A percentile compares a stretch with the other conserved stretches of the same genome.
phyloP scores from a whole-genome alignment of 176 grass and related monocot species.

The Aegilops bicornis region DNA sequence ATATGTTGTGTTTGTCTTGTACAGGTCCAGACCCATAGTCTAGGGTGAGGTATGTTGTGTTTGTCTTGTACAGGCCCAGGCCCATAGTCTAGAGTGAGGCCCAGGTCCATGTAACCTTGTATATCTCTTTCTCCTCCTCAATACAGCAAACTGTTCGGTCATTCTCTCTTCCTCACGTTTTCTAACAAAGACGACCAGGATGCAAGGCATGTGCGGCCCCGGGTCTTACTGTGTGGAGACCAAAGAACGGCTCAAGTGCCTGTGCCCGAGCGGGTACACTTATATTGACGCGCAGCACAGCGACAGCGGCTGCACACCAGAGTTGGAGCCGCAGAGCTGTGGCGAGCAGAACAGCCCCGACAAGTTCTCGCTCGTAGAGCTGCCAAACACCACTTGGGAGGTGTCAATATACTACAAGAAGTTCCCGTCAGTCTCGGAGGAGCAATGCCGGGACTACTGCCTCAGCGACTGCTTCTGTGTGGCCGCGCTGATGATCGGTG shows the following conservation, averaged over 20 bases:
- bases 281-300: not conserved
- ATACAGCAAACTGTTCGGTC: too few species aligned
- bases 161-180: too few species aligned
- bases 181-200: not conserved
- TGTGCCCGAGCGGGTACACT: not conserved
- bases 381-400: constrained; percentile 15
- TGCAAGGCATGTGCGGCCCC: constrained; percentile 27
- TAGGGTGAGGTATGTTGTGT: too few species aligned
- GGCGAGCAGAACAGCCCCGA: not conserved
- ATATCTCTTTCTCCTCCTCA: too few species aligned
- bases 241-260: not conserved
- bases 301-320: constrained; percentile 26
- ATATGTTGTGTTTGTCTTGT: too few species aligned
- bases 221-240: constrained; percentile 17
- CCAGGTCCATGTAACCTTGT: too few species aligned
- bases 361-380: not conserved
- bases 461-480: constrained; percentile 27
- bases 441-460: constrained; percentile 14
- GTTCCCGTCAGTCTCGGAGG: not conserved
- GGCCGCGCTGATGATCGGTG: not conserved
- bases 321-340: constrained; percentile 22
- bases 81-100: too few species aligned
- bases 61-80: too few species aligned
- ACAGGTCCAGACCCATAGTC: too few species aligned
- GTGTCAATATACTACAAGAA: constrained; percentile 26